phyloP scores from a whole-genome alignment of 495 filamentous ascomycete species.

The Penicillium simplicissimum region DNA sequence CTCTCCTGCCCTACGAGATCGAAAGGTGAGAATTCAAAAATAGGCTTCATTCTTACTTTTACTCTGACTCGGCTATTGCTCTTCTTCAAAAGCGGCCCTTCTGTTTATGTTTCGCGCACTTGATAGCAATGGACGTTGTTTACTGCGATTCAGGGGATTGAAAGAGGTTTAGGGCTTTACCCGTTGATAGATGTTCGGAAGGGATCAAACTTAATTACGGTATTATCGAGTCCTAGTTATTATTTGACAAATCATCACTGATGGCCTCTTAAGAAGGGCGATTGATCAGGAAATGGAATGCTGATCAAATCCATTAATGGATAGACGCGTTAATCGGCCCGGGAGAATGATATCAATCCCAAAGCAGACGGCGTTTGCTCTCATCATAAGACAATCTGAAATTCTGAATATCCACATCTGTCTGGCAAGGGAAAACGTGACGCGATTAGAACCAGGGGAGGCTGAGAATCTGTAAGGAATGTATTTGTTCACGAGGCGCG shows the following conservation, averaged over 20 bases:
- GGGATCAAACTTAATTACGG: no score
- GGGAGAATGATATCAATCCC: not conserved
- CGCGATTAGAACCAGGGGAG: no score
- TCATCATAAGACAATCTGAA: not conserved
- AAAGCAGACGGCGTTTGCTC: not conserved
- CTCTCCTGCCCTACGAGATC: not conserved
- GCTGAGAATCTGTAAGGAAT: no score
- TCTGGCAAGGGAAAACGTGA: no score
- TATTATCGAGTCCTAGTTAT: no score
- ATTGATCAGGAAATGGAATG: conserved; percentile 18
- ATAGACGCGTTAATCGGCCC: not conserved
- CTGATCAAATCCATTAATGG: conserved; percentile 13
- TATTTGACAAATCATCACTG: not conserved
- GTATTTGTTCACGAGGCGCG: no score
- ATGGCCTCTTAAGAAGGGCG: not conserved
- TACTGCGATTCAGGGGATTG: not conserved
- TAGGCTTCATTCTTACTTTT: not conserved
- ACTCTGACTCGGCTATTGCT: not conserved
- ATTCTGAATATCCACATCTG: no score
- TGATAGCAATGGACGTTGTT: not conserved
- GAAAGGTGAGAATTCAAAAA: not conserved
- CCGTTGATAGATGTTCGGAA: not conserved
- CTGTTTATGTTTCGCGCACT: no score
- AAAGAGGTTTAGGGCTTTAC: not conserved
- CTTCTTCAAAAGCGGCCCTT: not conserved